Evolutionary conservation across 1,284 basidiomycete species (phyloP), one percentile per base, ranked within the genome.

Genomic region (Stereum hirsutum): DNA sequence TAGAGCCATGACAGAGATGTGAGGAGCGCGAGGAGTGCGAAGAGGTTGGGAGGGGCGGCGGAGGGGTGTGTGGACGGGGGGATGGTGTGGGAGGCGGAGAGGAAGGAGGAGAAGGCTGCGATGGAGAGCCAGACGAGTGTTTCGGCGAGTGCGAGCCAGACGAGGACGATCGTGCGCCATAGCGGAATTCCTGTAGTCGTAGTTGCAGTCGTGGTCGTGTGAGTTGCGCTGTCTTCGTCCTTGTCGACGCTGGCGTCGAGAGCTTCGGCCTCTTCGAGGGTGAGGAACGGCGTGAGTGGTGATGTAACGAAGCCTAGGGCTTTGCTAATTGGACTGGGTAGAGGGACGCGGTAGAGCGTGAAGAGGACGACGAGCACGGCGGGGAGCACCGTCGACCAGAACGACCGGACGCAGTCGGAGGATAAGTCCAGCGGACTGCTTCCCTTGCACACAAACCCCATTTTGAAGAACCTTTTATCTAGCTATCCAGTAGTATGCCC

Each of bases 211-310:
- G n/a, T n/a, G 33, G 33, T 19, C 17, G 33, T n/a, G 11, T 12
- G 11, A n/a, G 15, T 35, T 11, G 15, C 28, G 23, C 45, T 36
- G 15, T 49, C 41, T 34, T 58, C 54, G 6, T 53, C 49, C 6
- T 46, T 47, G n/a, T n/a, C n/a, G n/a, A n/a, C n/a, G 20, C 50
- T 55, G 1, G 49, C 51, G 21, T 61, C 53, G 20, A 78, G 54
- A 0, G 69, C 72, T 53, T 81, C 76, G 1, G 81, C 80, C 55
- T 83, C 80, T 15, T 63, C 56, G 2, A 83, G 60, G 0, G 72
- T 68, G 14, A 85, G 46, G 51, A 70, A 82, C 3, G 60, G 52
- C n/a, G 53, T 49, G 52, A 81, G 70, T 0, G 67, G 69, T 3
- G 51, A 36, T 31, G 57, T 58, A 44, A 71, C 23, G 3, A 57